Evolutionary conservation across 352 stramenopile species (phyloP).

Genomic region (Pythium dissimile): DNA sequence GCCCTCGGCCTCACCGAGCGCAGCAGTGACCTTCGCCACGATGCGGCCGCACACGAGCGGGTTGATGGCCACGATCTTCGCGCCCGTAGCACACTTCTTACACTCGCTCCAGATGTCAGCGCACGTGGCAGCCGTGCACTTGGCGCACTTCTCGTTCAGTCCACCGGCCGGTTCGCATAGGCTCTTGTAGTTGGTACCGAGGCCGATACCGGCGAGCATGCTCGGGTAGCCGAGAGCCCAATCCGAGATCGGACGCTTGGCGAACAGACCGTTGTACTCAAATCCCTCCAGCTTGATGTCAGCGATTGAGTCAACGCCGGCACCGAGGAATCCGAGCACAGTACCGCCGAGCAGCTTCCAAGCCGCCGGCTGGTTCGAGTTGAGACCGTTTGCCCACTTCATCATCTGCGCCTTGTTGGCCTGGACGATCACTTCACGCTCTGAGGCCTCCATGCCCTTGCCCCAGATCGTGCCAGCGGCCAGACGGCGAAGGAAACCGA

Average conservation of each 20-base stretch:
- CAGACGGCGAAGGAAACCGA: constrained; percentile 36
- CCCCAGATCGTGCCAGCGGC: constrained; percentile 46
- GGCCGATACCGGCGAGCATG: constrained; percentile 51
- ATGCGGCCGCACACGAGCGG: constrained; percentile 38
- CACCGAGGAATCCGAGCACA: constrained; percentile 43
- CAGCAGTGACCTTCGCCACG: constrained; percentile 34
- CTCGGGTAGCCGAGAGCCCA: constrained; percentile 71
- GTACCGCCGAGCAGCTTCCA: constrained; percentile 51
- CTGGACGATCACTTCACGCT: constrained; percentile 26
- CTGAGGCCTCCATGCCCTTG: constrained; percentile 12
- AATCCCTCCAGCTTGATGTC: constrained; percentile 54
- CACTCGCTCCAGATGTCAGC: constrained; percentile 38
- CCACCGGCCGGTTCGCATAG: constrained; percentile 25
- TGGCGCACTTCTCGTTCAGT: constrained; percentile 39
- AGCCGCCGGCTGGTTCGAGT: constrained; percentile 58
- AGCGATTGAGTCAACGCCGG: constrained; percentile 27
- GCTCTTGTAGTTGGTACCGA: constrained; percentile 55
- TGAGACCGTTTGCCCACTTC: constrained; percentile 69
- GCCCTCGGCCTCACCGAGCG: constrained; percentile 34
- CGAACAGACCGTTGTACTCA: constrained; percentile 72
- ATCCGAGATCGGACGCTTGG: constrained; percentile 44
- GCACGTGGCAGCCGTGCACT: constrained; percentile 35
- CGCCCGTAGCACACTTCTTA: constrained; percentile 36
- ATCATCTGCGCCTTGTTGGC: constrained; percentile 56
- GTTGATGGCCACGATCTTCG: constrained; percentile 36